Evolutionary conservation across 495 filamentous ascomycete genomes (phyloP), one percentile per base, ranked within the genome.

Genomic region (Cladorrhinum samala): DNA sequence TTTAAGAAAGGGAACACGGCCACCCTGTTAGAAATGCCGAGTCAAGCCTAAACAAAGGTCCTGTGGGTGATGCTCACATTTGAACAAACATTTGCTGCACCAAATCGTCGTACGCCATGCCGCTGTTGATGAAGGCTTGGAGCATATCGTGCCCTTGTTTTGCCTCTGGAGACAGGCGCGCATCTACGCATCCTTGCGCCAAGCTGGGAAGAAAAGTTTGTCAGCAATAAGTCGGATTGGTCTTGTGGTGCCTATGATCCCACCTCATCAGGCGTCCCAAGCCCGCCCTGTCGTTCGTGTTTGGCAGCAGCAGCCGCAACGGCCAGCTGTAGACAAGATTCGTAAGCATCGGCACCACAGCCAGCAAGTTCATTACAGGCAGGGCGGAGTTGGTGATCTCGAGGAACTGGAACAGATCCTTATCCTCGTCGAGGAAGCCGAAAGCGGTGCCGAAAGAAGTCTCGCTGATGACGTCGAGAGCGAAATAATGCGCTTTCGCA

Each of bases 371-470:
- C 63, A 48, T 55, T 4, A 70, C 45, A 0, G 64, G 61, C 11
- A 68, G 54, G 11, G 71, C 68, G 7, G 55, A 55, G 3, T 57
- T 53, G 27, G 62, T 65, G 21, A 70, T 68, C 52, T 68, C 57
- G 43, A 77, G 67, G 55, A 77, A 84, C 39, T 68, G 68, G 53
- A 75, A 68, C 19, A 77, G 56, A 58, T 84, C 80, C 3, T 53
- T 57, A 51, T 83, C 76, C 24, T 54, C 53, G 9, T 42, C 58
- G 16, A 78, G 54, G 64, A 77, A 74, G 49, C 76, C 67, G 68
- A 81, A 75, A 51, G 72, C 53, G 52, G 83, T 47, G 53, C 85
- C 59, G 46, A 75, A 76, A 56, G 83, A 71, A 1, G 76, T 52
- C 21, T 68, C 65, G 11, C 72, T 72, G 39, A 79, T 74, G 3